Base-by-base conservation (phyloP, 192 early-diverging fungal species). In the Spizellomyces sp. region DNA sequence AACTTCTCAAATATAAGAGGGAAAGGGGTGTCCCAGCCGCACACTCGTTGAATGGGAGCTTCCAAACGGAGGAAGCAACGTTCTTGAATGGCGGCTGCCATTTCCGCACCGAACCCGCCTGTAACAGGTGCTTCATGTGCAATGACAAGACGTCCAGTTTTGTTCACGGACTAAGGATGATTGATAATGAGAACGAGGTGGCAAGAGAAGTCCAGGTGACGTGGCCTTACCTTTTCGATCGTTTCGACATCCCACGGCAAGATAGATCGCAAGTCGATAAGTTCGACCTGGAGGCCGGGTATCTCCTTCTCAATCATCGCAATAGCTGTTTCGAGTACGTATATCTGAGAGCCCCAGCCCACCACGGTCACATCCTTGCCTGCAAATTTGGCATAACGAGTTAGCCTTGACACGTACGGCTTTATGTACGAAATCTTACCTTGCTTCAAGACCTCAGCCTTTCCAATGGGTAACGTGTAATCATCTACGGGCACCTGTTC, bases 401-500 rank as follows among this genome's bases (percentile, higher is more conserved):
- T 36, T 36, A 36, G 19, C 54, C 54, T 19, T 15, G 54, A 55
- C 54, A n/a, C 15, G 66, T 0, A 66, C 12, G 45, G 27, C 27
- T 36, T 36, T 36, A 36, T 2, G 1, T 36, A 36, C 3, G 1
- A 0, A 36, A 36, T 36, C 27, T 55, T 57, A 77, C 82, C 85
- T 76, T 87, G 78, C 61, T 91, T 90, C 58, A 98, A 66, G 8
- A 98, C 77, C 76, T 98, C 95, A 5, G 96, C 96, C 79, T 93
- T 94, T 42, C 92, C 91, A 8, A 98, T 67, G 9, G 96, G 95
- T 46, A 98, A 81, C 74, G 84, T 90, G 76, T 93, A 98, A 73
- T 98, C 95, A 27, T 86, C 94, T 5, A 91, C 85, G 22, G 96
- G 96, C 5, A 98, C 95, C 70, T 95, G 90, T 77, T 98, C 96